Base-by-base conservation (phyloP, 148 eudicot species). In the Cornus kousa region DNA sequence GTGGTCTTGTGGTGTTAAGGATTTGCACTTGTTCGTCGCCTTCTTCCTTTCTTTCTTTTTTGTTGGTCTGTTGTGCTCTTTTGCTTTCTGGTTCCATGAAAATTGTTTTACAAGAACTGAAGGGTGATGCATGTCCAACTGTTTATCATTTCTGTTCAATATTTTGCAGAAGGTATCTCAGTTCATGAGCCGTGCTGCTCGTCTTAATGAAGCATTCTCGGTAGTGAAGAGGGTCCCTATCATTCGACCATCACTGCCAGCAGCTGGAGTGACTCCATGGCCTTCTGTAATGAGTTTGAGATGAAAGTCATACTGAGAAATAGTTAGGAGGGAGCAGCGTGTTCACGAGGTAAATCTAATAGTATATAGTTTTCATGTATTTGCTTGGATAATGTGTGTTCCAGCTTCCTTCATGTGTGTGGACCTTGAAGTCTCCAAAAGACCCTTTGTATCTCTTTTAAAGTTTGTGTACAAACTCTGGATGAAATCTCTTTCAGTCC, bases 161-260 rank as follows among this genome's bases (percentile, higher is more conserved):
- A 68, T 68, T 68, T 32, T 87, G 82, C 98, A 95, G 98, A 93
- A 90, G 96, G 93, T 93, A 71, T 90, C 97, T 78, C 98, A 95
- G 82, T 86, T 95, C 80, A 91, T 89, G 96, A 91, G 88, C 85
- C 90, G 86, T 20, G 94, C 86, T 76, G 97, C 94, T 78, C 91
- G 90, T 17, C 91, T 95, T 23, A 95, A 93, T 72, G 97, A 95
- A 82, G 98, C 98, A 65, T 95, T 95, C 84, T 95, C 97, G 12
- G 84, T 95, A 82, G 98, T 95, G 80, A 95, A 87, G 82, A 86
- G 96, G 55, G 94, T 91, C 17, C 98, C 98, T 37, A 80, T 91
- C 20, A 77, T 90, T 40, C 85, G 98, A n/a, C 96, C 98, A 60
- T 77, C 90, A 40, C 82, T 95, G 84, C 97, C 98, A 69, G 89